Evolutionary conservation across 306 rosid genomes (phyloP).

Genomic region (Psophocarpus tetragonolobus): DNA sequence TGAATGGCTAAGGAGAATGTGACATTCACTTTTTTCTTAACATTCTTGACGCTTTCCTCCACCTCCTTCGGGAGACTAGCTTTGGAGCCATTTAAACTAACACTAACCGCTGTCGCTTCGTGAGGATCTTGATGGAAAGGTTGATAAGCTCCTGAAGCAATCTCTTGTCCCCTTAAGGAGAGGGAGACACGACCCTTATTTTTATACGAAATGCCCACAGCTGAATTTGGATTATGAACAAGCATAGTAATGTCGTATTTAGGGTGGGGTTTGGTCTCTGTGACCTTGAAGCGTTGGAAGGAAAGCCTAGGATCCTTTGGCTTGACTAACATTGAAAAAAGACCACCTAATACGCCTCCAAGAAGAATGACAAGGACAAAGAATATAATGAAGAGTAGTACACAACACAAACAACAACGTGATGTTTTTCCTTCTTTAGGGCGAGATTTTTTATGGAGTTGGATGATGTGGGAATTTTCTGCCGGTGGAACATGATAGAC

Average conservation of each 20-base stretch:
- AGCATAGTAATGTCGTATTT: conserved; percentile 37
- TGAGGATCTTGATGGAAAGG: conserved; percentile 24
- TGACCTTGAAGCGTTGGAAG: conserved; percentile 22
- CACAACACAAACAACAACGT: not conserved
- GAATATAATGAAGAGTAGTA: conserved; percentile 1
- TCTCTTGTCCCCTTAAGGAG: conserved; percentile 18
- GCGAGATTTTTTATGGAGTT: conserved; percentile 16
- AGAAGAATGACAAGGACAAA: conserved; percentile 10
- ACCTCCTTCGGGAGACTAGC: conserved; percentile 36
- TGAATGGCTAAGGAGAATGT: conserved; percentile 39
- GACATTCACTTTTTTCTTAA: not conserved
- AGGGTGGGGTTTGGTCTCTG: not conserved
- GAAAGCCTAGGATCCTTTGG: conserved; percentile 44
- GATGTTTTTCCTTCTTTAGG: not conserved
- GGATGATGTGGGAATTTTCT: conserved; percentile 47
- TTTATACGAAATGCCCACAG: conserved; percentile 38
- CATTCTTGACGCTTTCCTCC: conserved; percentile 33
- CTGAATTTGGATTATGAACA: conserved; percentile 38
- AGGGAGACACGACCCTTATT: conserved; percentile 46
- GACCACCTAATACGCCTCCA: conserved; percentile 17
- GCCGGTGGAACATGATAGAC: conserved; percentile 62
- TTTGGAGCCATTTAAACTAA: conserved; percentile 29
- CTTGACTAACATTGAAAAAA: conserved; percentile 10
- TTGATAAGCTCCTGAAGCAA: conserved; percentile 48
- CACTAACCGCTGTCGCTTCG: not conserved